phyloP scores from a whole-genome alignment of 192 early-diverging fungal species.

The Dispira parvispora region DNA sequence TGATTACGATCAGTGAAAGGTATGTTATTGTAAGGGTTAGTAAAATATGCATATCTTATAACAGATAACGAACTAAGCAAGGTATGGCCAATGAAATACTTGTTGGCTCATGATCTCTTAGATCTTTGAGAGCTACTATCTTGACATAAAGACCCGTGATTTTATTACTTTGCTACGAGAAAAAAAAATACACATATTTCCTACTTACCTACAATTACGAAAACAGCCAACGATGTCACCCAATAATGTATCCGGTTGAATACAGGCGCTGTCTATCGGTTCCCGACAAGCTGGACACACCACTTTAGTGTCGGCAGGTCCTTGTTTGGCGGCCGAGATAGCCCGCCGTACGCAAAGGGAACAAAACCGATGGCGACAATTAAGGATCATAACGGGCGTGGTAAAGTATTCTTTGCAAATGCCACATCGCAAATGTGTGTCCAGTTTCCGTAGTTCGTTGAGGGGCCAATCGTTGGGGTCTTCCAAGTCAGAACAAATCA shows the following conservation, averaged over 20 bases:
- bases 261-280: conserved; percentile 17
- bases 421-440: conserved; percentile 51
- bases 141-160: too few species aligned
- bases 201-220: conserved; percentile 14
- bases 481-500: conserved; percentile 20
- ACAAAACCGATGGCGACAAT: conserved; percentile 64
- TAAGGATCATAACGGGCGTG: conserved; percentile 35
- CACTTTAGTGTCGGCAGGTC: conserved; percentile 1
- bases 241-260: conserved; percentile 20
- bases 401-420: conserved; percentile 59
- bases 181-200: neutral
- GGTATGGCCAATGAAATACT: too few species aligned
- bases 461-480: conserved; percentile 55
- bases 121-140: too few species aligned
- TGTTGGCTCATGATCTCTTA: too few species aligned
- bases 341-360: conserved; percentile 53
- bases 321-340: conserved; percentile 30
- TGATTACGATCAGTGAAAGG: too few species aligned
- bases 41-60: too few species aligned
- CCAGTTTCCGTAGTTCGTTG: conserved; percentile 32
- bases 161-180: too few species aligned
- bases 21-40: too few species aligned
- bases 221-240: conserved; percentile 20
- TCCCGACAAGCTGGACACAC: conserved; percentile 47
- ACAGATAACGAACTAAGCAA: too few species aligned